phyloP scores from a whole-genome alignment of 768 basidiomycete species.

The Leccinum longicurvipes region DNA sequence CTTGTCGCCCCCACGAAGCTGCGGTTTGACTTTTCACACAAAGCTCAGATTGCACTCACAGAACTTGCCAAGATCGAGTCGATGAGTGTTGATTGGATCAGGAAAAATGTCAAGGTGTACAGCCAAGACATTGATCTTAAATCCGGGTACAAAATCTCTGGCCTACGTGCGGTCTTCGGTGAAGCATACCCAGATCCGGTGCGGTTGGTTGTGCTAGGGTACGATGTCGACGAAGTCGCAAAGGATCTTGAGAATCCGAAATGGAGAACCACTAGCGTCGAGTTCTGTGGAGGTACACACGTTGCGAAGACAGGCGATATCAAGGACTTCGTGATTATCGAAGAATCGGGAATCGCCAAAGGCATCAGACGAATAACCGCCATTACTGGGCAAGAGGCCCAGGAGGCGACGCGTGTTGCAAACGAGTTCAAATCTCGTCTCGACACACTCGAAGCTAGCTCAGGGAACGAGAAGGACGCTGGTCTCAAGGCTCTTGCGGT shows the following conservation, averaged over 20 bases:
- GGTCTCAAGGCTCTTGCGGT: conserved; percentile 77
- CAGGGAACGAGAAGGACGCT: conserved; percentile 82
- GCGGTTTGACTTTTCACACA: conserved; percentile 98
- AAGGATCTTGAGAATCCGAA: conserved; percentile 84
- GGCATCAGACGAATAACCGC: conserved; percentile 94
- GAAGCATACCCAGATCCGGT: conserved; percentile 98
- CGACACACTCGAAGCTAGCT: conserved; percentile 53
- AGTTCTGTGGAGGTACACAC: conserved; percentile 99
- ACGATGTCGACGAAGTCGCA: conserved; percentile 79
- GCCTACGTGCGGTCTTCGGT: conserved; percentile 93
- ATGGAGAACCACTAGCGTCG: conserved; percentile 89
- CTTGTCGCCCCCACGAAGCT: conserved; percentile 94
- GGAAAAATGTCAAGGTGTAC: conserved; percentile 82
- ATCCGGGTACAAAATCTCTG: conserved; percentile 83
- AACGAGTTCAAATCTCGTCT: conserved; percentile 60
- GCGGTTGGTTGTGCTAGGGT: conserved; percentile 89
- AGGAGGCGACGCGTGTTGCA: conserved; percentile 71
- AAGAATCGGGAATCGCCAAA: conserved; percentile 97
- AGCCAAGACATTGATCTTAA: conserved; percentile 81
- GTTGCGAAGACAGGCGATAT: conserved; percentile 97
- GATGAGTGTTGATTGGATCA: conserved; percentile 87
- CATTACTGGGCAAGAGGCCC: conserved; percentile 92
- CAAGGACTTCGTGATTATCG: conserved; percentile 91
- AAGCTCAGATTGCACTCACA: conserved; percentile 70
- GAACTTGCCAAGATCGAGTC: conserved; percentile 83